Evolutionary conservation across 1,284 basidiomycete genomes (phyloP).

Genomic region (Ceratobasidium sp.): DNA sequence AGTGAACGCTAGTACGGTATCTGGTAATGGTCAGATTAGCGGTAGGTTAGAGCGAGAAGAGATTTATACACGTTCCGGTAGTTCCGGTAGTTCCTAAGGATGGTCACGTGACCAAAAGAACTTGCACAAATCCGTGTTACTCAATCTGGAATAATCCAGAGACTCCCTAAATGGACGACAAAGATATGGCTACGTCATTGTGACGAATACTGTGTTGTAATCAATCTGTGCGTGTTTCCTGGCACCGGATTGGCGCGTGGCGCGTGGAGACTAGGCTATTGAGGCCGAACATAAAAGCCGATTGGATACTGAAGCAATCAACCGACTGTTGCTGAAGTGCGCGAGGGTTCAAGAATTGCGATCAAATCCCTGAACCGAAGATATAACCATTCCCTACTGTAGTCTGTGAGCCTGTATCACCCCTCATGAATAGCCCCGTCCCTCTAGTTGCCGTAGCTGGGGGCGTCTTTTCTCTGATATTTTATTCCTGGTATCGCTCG

Average conservation of each 20-base stretch:
- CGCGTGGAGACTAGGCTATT: not conserved
- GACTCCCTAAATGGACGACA: too few species aligned
- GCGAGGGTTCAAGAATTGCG: not conserved
- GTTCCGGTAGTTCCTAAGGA: too few species aligned
- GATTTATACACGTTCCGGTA: too few species aligned
- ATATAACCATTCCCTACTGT: not conserved
- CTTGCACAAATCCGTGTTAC: too few species aligned
- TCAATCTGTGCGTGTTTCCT: not conserved
- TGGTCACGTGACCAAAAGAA: too few species aligned
- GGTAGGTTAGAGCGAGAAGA: too few species aligned
- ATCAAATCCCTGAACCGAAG: not conserved
- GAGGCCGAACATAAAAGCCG: not conserved
- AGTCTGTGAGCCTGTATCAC: not conserved
- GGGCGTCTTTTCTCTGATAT: constrained; percentile 6
- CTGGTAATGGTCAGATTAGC: too few species aligned
- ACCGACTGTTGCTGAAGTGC: not conserved
- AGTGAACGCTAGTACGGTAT: too few species aligned
- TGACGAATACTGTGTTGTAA: not conserved
- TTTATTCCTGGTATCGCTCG: constrained; percentile 28
- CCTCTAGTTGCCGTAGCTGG: constrained; percentile 15
- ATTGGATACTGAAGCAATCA: not conserved
- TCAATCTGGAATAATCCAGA: too few species aligned
- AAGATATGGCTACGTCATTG: not conserved
- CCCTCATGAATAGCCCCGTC: not conserved
- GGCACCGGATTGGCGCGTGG: not conserved